Evolutionary conservation across 2,329 filamentous ascomycete genomes (phyloP).

Genomic region (Bipolaris cookei): DNA sequence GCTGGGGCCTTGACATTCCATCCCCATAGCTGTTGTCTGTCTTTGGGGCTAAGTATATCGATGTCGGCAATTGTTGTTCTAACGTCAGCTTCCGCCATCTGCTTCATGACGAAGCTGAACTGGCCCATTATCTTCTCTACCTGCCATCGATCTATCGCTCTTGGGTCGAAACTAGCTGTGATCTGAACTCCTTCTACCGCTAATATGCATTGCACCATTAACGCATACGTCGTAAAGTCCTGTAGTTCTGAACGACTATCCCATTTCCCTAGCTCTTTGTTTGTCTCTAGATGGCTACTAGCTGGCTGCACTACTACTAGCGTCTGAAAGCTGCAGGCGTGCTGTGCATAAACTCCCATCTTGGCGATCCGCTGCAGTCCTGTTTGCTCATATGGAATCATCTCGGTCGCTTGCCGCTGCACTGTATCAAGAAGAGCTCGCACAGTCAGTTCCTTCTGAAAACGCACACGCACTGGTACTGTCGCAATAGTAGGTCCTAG

Average conservation of each 20-base stretch:
- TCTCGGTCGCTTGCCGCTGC: conserved; percentile 22
- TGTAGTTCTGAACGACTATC: conserved; percentile 14
- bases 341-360: neutral
- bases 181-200: conserved; percentile 17
- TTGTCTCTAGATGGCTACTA: neutral
- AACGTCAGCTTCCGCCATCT: conserved; percentile 4
- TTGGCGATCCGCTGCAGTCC: conserved; percentile 41
- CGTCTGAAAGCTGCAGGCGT: conserved; percentile 54
- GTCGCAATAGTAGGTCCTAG: conserved; percentile 53
- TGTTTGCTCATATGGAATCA: conserved; percentile 41
- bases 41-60: neutral
- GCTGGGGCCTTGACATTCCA: neutral
- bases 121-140: conserved; percentile 16
- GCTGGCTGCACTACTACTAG: conserved; percentile 59
- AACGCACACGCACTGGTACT: conserved; percentile 38
- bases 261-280: conserved; percentile 7
- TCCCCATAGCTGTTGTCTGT: neutral
- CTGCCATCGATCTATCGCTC: conserved; percentile 10
- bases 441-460: conserved; percentile 19
- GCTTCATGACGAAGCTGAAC: conserved; percentile 21
- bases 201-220: neutral
- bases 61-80: neutral
- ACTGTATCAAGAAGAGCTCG: conserved; percentile 13
- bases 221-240: conserved; percentile 7
- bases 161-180: conserved; percentile 19